Base-by-base conservation (phyloP, 768 basidiomycete genomes). In the Russula sp. region DNA sequence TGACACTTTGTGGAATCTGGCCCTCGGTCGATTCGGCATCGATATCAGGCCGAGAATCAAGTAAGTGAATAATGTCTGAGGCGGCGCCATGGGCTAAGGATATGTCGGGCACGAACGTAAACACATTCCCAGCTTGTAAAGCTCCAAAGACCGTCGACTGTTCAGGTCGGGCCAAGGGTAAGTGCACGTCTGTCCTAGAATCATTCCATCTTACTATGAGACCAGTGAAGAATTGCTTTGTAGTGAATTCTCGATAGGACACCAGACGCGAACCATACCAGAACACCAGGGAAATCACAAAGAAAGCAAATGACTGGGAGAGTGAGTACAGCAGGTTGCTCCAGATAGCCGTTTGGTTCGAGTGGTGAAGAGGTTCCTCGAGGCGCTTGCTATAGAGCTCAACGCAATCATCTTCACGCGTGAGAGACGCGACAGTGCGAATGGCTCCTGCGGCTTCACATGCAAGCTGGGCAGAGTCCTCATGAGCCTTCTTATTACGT, bases 371-470 rank as follows among this genome's bases (percentile, higher is more conserved):
- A 4, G 94, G 93, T n/a, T 63, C 81, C 51, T 91, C 87, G 52
- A 96, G 77, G 68, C 86, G 87, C 61, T 79, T 49, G 67, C 84
- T 84, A 74, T 91, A 91, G 10, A 82, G 69, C 16, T 77, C 71
- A 54, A 82, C 74, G 69, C 89, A 91, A 64, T 94, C 89, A 39
- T 86, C 81, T 71, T 97, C 94, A 20, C 94, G 79, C 1, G 92
- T 95, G 48, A 97, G 78, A 1, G 87, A 79, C 6, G 94, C 92
- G 22, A 97, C 93, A 1, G 94, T 96, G 35, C 90, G 84, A 65
- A 97, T 95, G 11, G 94, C 81, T 7, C 82, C 87, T 32, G 92
- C 91, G 40, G 92, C 92, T 73, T 97, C 94, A 66, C 92, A 93
- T 44, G 94, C 94, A 27, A 94, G 70, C 62, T 95, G 92, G 9